Evolutionary conservation across 352 stramenopile genomes (phyloP).

Genomic region (Thalassiosira mediterranea): DNA sequence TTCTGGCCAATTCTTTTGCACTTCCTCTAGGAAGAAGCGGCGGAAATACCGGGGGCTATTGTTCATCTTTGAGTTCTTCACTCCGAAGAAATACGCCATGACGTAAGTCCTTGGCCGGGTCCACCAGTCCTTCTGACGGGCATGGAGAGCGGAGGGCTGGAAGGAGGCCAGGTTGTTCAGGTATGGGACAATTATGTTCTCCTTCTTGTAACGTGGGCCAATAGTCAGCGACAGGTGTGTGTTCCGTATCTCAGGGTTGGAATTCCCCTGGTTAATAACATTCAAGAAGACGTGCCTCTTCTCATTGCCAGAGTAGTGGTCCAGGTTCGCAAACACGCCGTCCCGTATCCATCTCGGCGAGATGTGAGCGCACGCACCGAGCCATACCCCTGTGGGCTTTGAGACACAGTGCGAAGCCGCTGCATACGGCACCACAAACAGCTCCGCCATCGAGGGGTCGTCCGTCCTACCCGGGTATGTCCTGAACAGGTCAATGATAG

Average conservation of each 20-base stretch:
- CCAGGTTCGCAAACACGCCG: background rate
- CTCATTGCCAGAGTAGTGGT: slow-evolving; percentile 17
- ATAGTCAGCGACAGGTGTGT: slow-evolving; percentile 1
- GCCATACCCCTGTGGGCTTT: background rate
- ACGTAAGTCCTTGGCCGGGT: slow-evolving; percentile 1
- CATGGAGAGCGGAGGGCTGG: slow-evolving; percentile 4
- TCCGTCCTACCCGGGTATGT: slow-evolving; percentile 30
- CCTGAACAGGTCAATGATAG: slow-evolving; percentile 22
- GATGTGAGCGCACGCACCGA: background rate
- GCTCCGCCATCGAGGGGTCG: slow-evolving; percentile 36
- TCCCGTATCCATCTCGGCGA: background rate
- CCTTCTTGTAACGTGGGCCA: slow-evolving; percentile 10
- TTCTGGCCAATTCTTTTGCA: slow-evolving; percentile 13
- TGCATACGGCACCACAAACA: slow-evolving; percentile 56
- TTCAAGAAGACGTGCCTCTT: slow-evolving; percentile 18
- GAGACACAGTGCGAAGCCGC: slow-evolving; percentile 31
- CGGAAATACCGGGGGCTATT: background rate
- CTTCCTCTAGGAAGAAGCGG: slow-evolving; percentile 16
- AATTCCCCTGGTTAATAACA: background rate
- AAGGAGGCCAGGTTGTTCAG: slow-evolving; percentile 13
- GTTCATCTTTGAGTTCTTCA: slow-evolving; percentile 9
- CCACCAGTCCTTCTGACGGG: slow-evolving; percentile 11
- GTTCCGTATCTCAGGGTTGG: slow-evolving; percentile 1
- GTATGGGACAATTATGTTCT: slow-evolving; percentile 16
- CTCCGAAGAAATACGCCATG: slow-evolving; percentile 15